Evolutionary conservation across 2,329 filamentous ascomycete genomes (phyloP), one percentile per base, ranked within the genome.

Genomic region (Penicillium sp.): DNA sequence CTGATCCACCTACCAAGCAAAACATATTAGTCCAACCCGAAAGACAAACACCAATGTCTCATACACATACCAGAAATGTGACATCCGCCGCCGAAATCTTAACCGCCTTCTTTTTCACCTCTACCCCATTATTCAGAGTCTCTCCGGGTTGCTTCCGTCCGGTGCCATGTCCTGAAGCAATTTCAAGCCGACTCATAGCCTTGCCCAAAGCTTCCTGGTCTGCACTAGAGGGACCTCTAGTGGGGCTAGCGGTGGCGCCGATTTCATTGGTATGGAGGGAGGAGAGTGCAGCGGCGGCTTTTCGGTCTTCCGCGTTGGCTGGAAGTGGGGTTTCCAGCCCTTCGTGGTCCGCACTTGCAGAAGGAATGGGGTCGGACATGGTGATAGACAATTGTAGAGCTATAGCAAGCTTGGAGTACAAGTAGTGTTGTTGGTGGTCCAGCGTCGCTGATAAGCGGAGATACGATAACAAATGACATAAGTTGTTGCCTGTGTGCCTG

Each of bases 181-280:
- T 75, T 58, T 81, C 78, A n/a, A 81, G 60, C 33, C 77, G 69
- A 53, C 72, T 78, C 73, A 81, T 80, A 2, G 79, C 79, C 59
- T 76, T 78, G 0, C 75, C 76, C n/a, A 81, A 63, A 0, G 77
- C 78, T 61, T 80, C 77, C 55, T 80, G 78, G 35, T 79, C 76
- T 0, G 72, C 72, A 14, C 65, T 65, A 1, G 71, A 69, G 1
- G 73, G 69, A 14, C 66, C 67, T 47, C 72, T 68, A 1, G 64
- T 50, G n/a, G 65, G 58, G 11, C 57, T 55, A 41, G 69, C 69
- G 27, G 73, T 71, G 9, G 74, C 67, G 6, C 65, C 69, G 49
- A 76, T 72, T 46, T 71, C 73, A 51, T 72, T 76, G 12, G 71
- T 69, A 57, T 78, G 73, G 35, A 81, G 73, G 33, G 78, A 71